These are phyloP conservation scores for Aspergillus sp. DNA, from an alignment of 2,329 filamentous ascomycete species.

Conservation along the genomic window DNA sequence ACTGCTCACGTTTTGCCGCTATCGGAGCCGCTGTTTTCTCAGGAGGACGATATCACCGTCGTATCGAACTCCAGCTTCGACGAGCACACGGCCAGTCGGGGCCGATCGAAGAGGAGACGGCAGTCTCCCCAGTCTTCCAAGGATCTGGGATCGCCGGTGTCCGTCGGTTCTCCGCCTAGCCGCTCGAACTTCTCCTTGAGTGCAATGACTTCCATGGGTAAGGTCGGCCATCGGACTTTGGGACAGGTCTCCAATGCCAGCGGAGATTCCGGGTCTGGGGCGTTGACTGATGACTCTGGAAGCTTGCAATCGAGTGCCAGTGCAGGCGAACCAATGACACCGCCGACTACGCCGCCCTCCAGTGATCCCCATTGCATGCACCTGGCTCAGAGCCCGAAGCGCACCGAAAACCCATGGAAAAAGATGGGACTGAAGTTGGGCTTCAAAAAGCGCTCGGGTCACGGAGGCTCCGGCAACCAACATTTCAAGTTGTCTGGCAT, in stretches of 20 bases:
- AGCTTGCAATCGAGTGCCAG: slow-evolving; percentile 45
- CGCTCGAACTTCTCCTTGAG: slow-evolving; percentile 37
- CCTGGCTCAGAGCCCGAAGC: slow-evolving; percentile 42
- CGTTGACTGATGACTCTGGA: slow-evolving; percentile 50
- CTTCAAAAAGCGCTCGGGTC: slow-evolving; percentile 42
- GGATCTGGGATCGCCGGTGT: slow-evolving; percentile 32
- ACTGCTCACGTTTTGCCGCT: slow-evolving; percentile 50
- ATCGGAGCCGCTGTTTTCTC: slow-evolving; percentile 46
- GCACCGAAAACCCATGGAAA: slow-evolving; percentile 54
- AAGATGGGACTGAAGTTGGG: slow-evolving; percentile 55
- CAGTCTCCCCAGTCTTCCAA: slow-evolving; percentile 37
- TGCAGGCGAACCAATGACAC: slow-evolving; percentile 51
- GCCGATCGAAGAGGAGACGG: slow-evolving; percentile 32
- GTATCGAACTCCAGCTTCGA: slow-evolving; percentile 34
- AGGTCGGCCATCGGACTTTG: slow-evolving; percentile 37
- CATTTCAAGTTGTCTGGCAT: slow-evolving; percentile 28
- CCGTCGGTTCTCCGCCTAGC: slow-evolving; percentile 28
- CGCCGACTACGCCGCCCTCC: slow-evolving; percentile 53
- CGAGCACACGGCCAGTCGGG: slow-evolving; percentile 31
- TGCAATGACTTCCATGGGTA: slow-evolving; percentile 35
- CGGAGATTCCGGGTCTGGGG: slow-evolving; percentile 40
- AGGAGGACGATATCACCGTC: slow-evolving; percentile 39
- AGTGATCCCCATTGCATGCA: slow-evolving; percentile 40
- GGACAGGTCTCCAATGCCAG: slow-evolving; percentile 40
- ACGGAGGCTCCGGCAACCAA: slow-evolving; percentile 26